Evolutionary conservation across 768 basidiomycete genomes (phyloP).

Genomic region (Mycena latifolia): DNA sequence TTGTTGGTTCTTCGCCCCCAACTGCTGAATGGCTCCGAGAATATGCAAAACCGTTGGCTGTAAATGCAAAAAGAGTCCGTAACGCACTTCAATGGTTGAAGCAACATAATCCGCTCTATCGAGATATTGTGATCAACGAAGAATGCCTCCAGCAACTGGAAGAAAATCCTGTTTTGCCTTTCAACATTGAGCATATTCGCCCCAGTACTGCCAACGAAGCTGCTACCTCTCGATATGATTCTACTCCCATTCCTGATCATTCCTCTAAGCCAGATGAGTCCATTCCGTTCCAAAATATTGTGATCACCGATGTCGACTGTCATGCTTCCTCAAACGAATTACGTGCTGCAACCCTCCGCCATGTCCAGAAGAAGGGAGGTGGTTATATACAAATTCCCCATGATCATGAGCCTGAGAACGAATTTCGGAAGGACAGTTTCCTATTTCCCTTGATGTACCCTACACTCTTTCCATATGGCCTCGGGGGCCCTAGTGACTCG

Average conservation of each 20-base stretch:
- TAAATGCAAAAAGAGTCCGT: no score
- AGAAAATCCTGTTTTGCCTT: slow-evolving; percentile 21
- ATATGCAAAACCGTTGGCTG: no score
- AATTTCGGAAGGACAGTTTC: slow-evolving; percentile 34
- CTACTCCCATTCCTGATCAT: neutral
- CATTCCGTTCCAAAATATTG: neutral
- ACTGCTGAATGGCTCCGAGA: no score
- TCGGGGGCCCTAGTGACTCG: neutral
- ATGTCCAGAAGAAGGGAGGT: slow-evolving; percentile 35
- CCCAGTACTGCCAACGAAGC: slow-evolving; percentile 6
- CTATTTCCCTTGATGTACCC: slow-evolving; percentile 44
- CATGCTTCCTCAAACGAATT: slow-evolving; percentile 5
- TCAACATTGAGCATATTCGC: slow-evolving; percentile 1
- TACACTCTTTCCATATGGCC: slow-evolving; percentile 40
- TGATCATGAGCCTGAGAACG: slow-evolving; percentile 34
- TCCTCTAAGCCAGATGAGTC: no score
- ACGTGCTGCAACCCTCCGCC: slow-evolving; percentile 39
- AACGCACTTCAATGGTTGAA: no score
- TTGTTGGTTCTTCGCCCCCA: no score
- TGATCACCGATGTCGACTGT: neutral
- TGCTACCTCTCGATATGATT: slow-evolving; percentile 8
- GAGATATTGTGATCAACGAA: no score
- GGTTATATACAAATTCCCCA: slow-evolving; percentile 38
- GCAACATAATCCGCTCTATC: no score
- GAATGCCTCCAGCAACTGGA: no score